A percentile compares a stretch with the other conserved stretches of the same genome.
These are phyloP conservation scores for Eucalyptus curtisii DNA, from an alignment of 345 rosid species.

Conservation along the genomic window DNA sequence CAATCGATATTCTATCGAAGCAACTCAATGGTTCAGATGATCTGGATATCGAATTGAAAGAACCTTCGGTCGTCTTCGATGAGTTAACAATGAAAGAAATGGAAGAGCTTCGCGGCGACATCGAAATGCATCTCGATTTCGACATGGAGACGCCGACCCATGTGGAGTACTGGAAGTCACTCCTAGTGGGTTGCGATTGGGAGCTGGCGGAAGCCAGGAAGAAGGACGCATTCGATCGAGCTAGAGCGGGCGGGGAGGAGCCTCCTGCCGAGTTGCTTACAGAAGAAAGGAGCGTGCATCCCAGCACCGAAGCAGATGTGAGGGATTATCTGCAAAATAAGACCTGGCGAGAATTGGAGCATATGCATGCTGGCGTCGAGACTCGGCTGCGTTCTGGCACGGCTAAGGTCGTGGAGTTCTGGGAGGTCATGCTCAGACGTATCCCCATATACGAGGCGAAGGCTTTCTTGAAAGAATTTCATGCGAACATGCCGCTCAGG, in stretches of 20 bases:
- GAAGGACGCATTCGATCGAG: slow-evolving; percentile 34
- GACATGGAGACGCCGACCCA: slow-evolving; percentile 58
- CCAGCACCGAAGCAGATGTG: slow-evolving; percentile 76
- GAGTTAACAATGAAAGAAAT: slow-evolving; percentile 78
- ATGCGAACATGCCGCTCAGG: slow-evolving; percentile 52
- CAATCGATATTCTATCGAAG: slow-evolving; percentile 24
- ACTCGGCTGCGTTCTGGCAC: slow-evolving; percentile 70
- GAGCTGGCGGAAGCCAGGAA: slow-evolving; percentile 83
- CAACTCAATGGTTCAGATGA: slow-evolving; percentile 73
- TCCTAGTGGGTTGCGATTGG: slow-evolving; percentile 80
- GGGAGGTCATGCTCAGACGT: slow-evolving; percentile 87
- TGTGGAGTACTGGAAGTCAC: slow-evolving; percentile 87
- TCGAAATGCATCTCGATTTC: slow-evolving; percentile 87
- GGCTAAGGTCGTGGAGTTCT: slow-evolving; percentile 89
- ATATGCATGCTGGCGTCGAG: slow-evolving; percentile 57
- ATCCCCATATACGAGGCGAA: slow-evolving; percentile 80
- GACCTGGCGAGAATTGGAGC: slow-evolving; percentile 54
- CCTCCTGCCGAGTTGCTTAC: slow-evolving; percentile 74
- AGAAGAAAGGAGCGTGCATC: slow-evolving; percentile 84
- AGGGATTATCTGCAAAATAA: slow-evolving; percentile 65
- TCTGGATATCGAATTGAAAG: slow-evolving; percentile 61
- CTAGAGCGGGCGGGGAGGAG: background rate
- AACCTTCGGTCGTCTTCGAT: slow-evolving; percentile 83
- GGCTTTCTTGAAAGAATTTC: slow-evolving; percentile 91
- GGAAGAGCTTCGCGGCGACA: slow-evolving; percentile 91